Base-by-base conservation (phyloP, 192 early-diverging fungal species). In the Coemansia sp. region DNA sequence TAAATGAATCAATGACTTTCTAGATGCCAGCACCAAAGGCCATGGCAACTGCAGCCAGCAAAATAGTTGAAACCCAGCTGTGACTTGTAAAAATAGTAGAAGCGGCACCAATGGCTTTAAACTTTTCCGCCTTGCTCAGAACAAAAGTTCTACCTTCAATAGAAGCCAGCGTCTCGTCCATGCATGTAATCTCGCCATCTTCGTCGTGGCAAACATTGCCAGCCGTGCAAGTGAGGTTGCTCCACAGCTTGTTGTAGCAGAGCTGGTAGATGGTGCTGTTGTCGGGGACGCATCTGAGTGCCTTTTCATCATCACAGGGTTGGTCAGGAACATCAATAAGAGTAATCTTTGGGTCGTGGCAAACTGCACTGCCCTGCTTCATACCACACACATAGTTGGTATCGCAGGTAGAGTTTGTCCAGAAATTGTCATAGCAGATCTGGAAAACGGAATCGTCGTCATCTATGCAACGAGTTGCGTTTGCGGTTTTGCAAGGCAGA, bases 171-270 rank as follows among this genome's bases (percentile, higher is more conserved):
- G 2, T 62, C 57, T 65, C 73, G 58, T 77, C 72, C 12, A 71
- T 61, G 52, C 79, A 82, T 3, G 70, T 65, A 8, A 55, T 72
- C 11, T 68, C 63, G 48, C 73, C 64, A 38, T 71, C 64, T 14
- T 59, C 37, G 48, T 71, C 53, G 53, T 68, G 66, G 59, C 79
- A 82, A 34, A 82, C 66, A 51, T 82, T 71, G 61, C 48, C 43
- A 17, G 39, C 61, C 39, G 56, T 55, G 41, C 79, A 82, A 35
- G 79, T 82, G 11, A 68, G 65, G 56, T 76, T 82, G 32, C 53
- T 41, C 79, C 79, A 82, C 7, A 82, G 57, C 32, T 63, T 63
- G 39, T 76, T 65, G 33, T 53, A 60, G 71, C 79, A 82, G 33
- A 82, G 37, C 39, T 76, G 74, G 59, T 82, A 82, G 8, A 76